Evolutionary conservation across 345 rosid genomes (phyloP), one percentile per base, ranked within the genome.

Genomic region (Diplotaxis tenuifolia): DNA sequence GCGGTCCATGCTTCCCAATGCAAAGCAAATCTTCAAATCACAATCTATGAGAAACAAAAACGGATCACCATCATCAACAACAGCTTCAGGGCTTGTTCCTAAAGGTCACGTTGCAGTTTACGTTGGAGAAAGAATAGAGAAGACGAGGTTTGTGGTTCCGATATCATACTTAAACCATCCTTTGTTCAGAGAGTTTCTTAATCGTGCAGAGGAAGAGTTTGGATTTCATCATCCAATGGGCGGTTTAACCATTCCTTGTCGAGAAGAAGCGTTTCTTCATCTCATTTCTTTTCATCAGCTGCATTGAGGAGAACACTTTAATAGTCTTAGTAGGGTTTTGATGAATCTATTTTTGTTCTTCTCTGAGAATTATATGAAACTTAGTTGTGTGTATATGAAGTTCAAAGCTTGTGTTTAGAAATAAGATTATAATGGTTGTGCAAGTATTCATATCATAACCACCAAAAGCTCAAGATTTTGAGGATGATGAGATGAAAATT

Each of bases 201-300:
- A 84, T 55, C 65, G 76, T 42, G 96, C 96, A 0, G 96, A 90
- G 74, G 90, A 86, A 77, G 96, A 88, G 59, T 90, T 86, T 2
- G 97, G 96, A 58, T 92, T 86, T 69, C 79, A 84, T 68, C 90
- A 86, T 71, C 91, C 97, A 0, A 88, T 84, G 87, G 96, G 94
- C 0, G 91, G 91, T 9, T 87, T 88, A 67, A 87, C 91, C 2
- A 82, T 92, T 59, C 96, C 96, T 18, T 92, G 98, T 81, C 83
- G 83, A 45, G 88, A 90, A 81, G 87, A 85, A 9, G 78, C 80
- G 65, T 90, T 92, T 84, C 59, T 74, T 58, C 54, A 74, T 45
- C 80, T 88, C 70, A 83, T 83, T 54, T 79, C 86, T 45, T 64
- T 83, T 58, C 76, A 84, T 16, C 58, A 47, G 75, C 40, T 62